Evolutionary conservation across 352 stramenopile species (phyloP), one percentile per base, ranked within the genome.

Genomic region (Blastocystis sp.): DNA sequence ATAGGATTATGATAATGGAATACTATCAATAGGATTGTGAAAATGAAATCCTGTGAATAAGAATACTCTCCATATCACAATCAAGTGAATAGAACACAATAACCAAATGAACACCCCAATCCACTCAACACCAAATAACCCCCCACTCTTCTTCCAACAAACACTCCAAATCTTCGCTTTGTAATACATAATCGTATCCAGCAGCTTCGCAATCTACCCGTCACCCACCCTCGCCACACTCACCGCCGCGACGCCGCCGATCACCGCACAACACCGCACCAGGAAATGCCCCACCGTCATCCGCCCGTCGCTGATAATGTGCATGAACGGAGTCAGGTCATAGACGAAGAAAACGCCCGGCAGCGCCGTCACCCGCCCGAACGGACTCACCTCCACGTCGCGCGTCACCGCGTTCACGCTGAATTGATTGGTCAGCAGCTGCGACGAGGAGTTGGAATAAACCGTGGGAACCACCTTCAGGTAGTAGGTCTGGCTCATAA

Each of bases 331-430:
- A 73, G 93, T 93, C 36, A 96, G 91, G 87, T 96, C 92, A 86
- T 96, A 96, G 40, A 96, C 90, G 78, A 95, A 95, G 88, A 95
- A 96, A 11, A 96, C 89, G 9, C 93, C 93, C 29, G 92, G 92
- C 29, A 95, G 87, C 46, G 84, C 56, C 4, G 86, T 87, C 1
- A 87, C 88, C 54, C 87, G 85, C 3, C 85, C 59, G 32, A 87
- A 65, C 6, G 73, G 79, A 18, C 61, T 32, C 18, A 88, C 61
- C 40, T 77, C 57, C n/a, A 87, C 78, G 4, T 69, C 40, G 7
- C 87, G 75, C 16, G 44, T 48, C 8, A 81, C 51, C 27, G 51
- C 77, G 36, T 87, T 51, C 27, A 86, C 87, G 21, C 36, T 54
- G 46, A 57, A 84, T 21, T 87, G 61, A 61, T 81, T 81, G 32